A percentile compares a stretch with the other conserved stretches of the same genome.
These are phyloP conservation scores for Macrolepiota fuliginosa DNA, from an alignment of 768 basidiomycete genomes.

Conservation along the genomic window DNA sequence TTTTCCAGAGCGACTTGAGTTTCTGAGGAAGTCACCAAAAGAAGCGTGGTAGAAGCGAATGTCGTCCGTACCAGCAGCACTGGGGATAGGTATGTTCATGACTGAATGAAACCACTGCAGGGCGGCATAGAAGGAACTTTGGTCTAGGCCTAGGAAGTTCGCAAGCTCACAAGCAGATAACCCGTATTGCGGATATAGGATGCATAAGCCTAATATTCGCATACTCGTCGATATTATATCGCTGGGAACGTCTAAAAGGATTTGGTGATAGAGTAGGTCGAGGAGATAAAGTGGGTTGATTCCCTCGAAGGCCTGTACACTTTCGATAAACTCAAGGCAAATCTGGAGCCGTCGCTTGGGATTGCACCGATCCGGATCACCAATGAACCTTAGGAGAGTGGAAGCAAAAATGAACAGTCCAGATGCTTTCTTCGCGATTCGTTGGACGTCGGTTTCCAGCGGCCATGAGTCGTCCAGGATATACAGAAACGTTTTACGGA, in stretches of 20 bases:
- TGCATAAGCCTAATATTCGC: background rate
- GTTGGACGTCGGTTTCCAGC: background rate
- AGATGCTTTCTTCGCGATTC: background rate
- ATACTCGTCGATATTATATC: background rate
- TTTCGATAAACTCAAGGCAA: background rate
- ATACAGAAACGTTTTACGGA: background rate
- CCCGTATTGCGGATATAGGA: background rate
- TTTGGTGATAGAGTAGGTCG: background rate
- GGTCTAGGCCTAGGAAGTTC: background rate
- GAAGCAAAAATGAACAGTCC: slow-evolving; percentile 1
- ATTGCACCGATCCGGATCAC: background rate
- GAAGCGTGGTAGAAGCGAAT: background rate
- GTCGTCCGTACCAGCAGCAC: background rate
- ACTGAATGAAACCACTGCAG: background rate
- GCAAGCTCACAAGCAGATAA: background rate
- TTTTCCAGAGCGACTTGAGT: background rate
- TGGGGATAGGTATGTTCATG: background rate
- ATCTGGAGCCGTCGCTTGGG: background rate
- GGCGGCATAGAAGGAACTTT: background rate
- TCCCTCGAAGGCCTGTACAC: too few relatives aligned
- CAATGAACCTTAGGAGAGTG: background rate
- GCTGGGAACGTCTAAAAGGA: background rate
- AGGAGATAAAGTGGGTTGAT: background rate
- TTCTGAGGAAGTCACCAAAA: background rate
- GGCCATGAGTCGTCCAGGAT: background rate